Base-by-base conservation (phyloP, 257 asterid species). In the Verbena officinalis region DNA sequence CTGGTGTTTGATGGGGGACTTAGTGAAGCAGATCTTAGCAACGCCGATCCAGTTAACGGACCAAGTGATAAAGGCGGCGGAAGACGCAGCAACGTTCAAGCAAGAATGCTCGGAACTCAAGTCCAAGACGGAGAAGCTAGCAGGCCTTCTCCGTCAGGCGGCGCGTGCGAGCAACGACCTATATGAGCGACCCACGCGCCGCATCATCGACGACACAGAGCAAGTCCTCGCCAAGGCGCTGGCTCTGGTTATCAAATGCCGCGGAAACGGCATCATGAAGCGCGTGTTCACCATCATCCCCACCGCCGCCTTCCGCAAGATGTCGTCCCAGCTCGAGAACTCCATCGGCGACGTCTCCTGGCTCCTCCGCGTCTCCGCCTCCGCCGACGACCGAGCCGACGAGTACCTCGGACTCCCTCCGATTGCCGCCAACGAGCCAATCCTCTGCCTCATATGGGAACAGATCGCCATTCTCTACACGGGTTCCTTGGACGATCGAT, bases 281-380 rank as follows among this genome's bases (percentile, higher is more conserved):
- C 87, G 96, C 31, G 89, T 88, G 0, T 86, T 88, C 83, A 80
- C 86, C 50, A 77, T 85, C 75, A 88, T 79, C 50, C 91, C 91
- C 54, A 63, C 91, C 72, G 87, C 95, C 3, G 89, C 88, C 9
- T 85, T 88, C 69, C 84, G 95, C 36, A 88, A 88, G 64, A 80
- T 83, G 84, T 69, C 79, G 0, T 59, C 82, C 7, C 86, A 74
- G 19, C 77, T 88, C 1, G 96, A 86, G 42, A 88, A 85, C 75
- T 88, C 96, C n/a, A 78, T 86, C 59, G 95, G 89, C 8, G 95
- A 88, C 68, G 86, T 88, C 1, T 85, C 91, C 3, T 88, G 96
- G 96, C 84, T 88, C 55, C 83, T 88, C 50, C 81, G 95, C n/a
- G 91, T 88, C 42, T 85, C 96, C 8, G 94, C 89, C 55, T 49